A percentile compares a stretch with the other conserved stretches of the same genome.
Conservation (phyloP, 2,329 filamentous ascomycete species). For the Colletotrichum trifolii region DNA sequence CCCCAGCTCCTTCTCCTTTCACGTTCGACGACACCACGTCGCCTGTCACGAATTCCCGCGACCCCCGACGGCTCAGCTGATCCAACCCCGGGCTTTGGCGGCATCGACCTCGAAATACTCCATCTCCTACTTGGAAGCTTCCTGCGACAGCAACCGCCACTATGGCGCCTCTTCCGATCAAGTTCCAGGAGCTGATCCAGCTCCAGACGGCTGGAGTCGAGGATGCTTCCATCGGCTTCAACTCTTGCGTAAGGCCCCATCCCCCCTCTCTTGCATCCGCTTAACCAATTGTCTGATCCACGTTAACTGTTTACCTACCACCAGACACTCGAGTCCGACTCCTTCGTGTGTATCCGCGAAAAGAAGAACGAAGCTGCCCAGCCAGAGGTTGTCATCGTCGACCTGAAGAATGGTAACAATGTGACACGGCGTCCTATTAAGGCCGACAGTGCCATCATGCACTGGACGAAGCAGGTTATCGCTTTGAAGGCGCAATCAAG, state of each 20-base stretch:
- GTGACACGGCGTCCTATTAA: slow-evolving; percentile 95
- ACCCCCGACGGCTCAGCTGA: slow-evolving; percentile 21
- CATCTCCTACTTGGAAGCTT: slow-evolving; percentile 27
- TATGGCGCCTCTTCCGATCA: slow-evolving; percentile 84
- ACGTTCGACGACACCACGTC: slow-evolving; percentile 27
- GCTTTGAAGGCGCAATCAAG: slow-evolving; percentile 93
- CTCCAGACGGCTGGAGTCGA: slow-evolving; percentile 61
- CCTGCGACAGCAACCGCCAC: slow-evolving; percentile 36
- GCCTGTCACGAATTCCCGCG: slow-evolving; percentile 29
- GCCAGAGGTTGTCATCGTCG: slow-evolving; percentile 95
- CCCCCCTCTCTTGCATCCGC: slow-evolving; percentile 52
- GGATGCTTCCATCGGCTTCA: slow-evolving; percentile 75
- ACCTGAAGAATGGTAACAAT: slow-evolving; percentile 98
- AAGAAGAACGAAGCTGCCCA: slow-evolving; percentile 86
- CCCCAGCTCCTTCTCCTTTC: slow-evolving; percentile 35
- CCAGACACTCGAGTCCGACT: slow-evolving; percentile 97
- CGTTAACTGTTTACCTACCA: slow-evolving; percentile 74
- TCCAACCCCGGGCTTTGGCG: slow-evolving; percentile 16
- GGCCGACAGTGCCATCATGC: slow-evolving; percentile 99
- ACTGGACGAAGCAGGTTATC: slow-evolving; percentile 96
- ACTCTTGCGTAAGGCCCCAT: slow-evolving; percentile 73
- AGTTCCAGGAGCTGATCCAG: slow-evolving; percentile 91
- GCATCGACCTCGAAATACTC: slow-evolving; percentile 20
- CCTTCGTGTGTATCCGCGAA: slow-evolving; percentile 95
- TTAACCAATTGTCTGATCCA: slow-evolving; percentile 76